A percentile compares a stretch with the other conserved stretches of the same genome.
These are phyloP conservation scores for Trametes versicolor DNA, from an alignment of 1,284 basidiomycete species.

Conservation along the genomic window DNA sequence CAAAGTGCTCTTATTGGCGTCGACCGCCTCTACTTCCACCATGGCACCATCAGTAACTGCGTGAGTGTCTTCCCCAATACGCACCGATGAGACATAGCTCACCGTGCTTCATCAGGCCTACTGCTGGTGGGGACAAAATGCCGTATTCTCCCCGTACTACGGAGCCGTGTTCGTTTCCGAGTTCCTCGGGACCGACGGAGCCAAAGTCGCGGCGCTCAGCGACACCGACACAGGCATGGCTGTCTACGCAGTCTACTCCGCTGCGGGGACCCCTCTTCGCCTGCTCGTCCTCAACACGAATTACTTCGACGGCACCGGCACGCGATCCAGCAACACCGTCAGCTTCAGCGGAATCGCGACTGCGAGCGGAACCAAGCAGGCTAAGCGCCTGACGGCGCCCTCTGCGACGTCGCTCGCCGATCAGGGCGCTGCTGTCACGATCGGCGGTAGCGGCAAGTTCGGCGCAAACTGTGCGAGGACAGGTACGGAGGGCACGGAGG, in stretches of 20 bases:
- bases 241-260: conserved; percentile 48
- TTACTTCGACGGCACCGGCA: conserved; percentile 49
- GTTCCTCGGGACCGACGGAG: conserved; percentile 48
- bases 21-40: conserved; percentile 56
- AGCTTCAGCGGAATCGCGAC: conserved; percentile 44
- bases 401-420: conserved; percentile 47
- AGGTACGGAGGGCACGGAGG: conserved; percentile 47
- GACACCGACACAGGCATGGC: conserved; percentile 45
- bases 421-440: conserved; percentile 49
- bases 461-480: conserved; percentile 38
- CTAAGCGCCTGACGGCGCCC: conserved; percentile 50
- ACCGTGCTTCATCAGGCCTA: conserved; percentile 52
- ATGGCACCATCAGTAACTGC: conserved; percentile 55
- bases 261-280: conserved; percentile 43
- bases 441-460: conserved; percentile 49
- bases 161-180: conserved; percentile 52
- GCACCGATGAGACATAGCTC: no score
- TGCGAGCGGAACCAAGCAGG: conserved; percentile 36
- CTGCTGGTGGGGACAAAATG: conserved; percentile 52
- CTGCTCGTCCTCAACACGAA: conserved; percentile 51
- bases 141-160: conserved; percentile 52
- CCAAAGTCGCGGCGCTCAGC: conserved; percentile 49
- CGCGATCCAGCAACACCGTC: conserved; percentile 43
- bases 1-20: conserved; percentile 52
- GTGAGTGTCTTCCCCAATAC: conserved; percentile 38